Evolutionary conservation across 129 eudicot genomes (phyloP).

Genomic region (Logfia minima): DNA sequence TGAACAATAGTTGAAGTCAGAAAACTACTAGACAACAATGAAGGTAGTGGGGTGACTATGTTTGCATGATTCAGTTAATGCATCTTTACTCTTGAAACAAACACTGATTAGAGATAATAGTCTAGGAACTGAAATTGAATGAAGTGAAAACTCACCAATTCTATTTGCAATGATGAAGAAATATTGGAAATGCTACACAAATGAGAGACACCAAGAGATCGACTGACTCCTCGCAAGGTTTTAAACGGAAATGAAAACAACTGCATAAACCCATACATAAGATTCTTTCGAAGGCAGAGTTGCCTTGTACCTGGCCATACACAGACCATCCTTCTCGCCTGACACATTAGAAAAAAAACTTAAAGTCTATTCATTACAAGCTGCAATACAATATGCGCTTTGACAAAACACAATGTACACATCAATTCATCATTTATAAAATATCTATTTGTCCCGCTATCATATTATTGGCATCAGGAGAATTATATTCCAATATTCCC

Average conservation of each 20-base stretch:
- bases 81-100: too few relatives aligned
- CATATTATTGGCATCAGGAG: constrained; percentile 8
- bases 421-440: not conserved
- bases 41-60: not conserved
- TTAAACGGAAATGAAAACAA: constrained; percentile 74
- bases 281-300: constrained; percentile 68
- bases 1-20: constrained; percentile 6
- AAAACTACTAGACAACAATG: not conserved
- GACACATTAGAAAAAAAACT: constrained; percentile 18
- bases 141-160: constrained; percentile 54
- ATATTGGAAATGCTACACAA: constrained; percentile 67
- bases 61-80: not conserved
- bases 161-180: constrained; percentile 76
- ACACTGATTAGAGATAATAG: not conserved
- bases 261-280: constrained; percentile 73
- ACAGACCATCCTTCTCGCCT: constrained; percentile 67
- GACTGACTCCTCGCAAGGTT: constrained; percentile 70
- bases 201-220: constrained; percentile 69
- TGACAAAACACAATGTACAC: not conserved
- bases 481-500: constrained; percentile 1
- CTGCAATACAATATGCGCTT: constrained; percentile 3
- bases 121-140: not conserved
- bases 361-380: not conserved
- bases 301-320: constrained; percentile 88
- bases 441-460: constrained; percentile 7